Percentiles rank a stretch among this genome's conserved stretches.
These are phyloP conservation scores for Fusarium continuum DNA, from an alignment of 2,329 filamentous ascomycete species.

Conservation along the genomic window DNA sequence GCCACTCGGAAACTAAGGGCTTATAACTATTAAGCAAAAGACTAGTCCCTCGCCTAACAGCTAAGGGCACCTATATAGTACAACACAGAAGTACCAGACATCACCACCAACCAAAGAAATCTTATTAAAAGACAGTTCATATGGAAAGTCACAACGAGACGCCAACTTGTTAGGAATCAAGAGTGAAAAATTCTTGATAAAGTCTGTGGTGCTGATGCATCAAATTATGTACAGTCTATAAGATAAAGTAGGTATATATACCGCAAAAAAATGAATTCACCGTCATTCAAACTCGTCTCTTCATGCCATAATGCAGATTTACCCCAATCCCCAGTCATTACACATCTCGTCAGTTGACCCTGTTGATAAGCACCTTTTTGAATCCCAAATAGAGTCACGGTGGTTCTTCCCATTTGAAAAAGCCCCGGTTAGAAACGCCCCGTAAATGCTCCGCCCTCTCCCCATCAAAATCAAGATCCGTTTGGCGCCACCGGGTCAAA, in stretches of 20 bases:
- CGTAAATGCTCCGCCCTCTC: conserved; percentile 23
- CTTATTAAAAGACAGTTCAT: neutral
- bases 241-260: conserved; percentile 9
- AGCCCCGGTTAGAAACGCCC: conserved; percentile 3
- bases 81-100: neutral
- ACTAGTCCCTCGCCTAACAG: no score
- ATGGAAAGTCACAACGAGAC: neutral
- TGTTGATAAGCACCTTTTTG: conserved; percentile 1
- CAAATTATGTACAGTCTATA: conserved; percentile 32
- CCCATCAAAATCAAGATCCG: conserved; percentile 35
- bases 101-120: neutral
- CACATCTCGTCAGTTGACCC: conserved; percentile 17
- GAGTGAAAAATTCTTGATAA: neutral
- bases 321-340: conserved; percentile 19
- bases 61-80: no score
- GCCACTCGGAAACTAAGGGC: no score
- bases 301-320: conserved; percentile 15
- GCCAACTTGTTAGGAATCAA: no score
- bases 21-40: no score
- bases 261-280: neutral
- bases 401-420: conserved; percentile 14
- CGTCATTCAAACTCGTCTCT: neutral
- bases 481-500: conserved; percentile 44
- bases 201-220: neutral
- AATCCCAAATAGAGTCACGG: conserved; percentile 1